Base-by-base conservation (phyloP, 1,284 basidiomycete genomes). In the Rhizoctonia solani region DNA sequence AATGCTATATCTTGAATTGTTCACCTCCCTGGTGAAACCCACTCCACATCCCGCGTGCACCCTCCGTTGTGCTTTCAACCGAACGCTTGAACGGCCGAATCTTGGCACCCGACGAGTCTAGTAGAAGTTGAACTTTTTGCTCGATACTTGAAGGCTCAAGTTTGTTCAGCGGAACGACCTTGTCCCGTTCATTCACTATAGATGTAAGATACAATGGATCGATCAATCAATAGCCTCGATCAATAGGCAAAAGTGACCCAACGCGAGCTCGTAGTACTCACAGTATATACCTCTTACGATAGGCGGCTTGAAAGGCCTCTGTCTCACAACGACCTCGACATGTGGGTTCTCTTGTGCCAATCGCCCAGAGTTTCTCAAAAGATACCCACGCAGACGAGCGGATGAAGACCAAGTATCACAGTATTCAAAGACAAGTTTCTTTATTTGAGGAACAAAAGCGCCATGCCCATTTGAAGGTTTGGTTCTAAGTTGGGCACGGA, bases 41-140 rank as follows among this genome's bases (percentile, higher is more conserved):
- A 75, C 87, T 90, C 91, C 90, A 93, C 71, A 93, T 90, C 63
- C 92, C 92, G 76, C 92, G 86, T 25, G 89, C 82, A 30, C 90
- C 83, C 78, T 91, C 89, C 58, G 87, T 87, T 46, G 83, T 85
- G 74, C 88, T 91, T 80, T 90, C 87, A 37, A 93, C 87, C 21
- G 83, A 81, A 69, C 85, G 81, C 72, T 85, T 92, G 73, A 93
- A 79, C 19, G 87, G 82, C 73, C 86, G 87, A 69, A 94, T 92
- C 77, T 91, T 91, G 53, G 87, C 85, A 41, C 92, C 92, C 2
- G 90, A 92, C 39, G 92, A 85, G 76, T 92, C 91, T 54, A 94
- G 84, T 41, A 93, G 80, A n/a, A 94, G 83, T 71, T 89, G 81
- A 63, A 91, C 83, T 77, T 92, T 92, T 76, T 85, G 82, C 73